A percentile compares a stretch with the other conserved stretches of the same genome.
phyloP scores from a whole-genome alignment of 768 basidiomycete species.

The Inosperma sp. region DNA sequence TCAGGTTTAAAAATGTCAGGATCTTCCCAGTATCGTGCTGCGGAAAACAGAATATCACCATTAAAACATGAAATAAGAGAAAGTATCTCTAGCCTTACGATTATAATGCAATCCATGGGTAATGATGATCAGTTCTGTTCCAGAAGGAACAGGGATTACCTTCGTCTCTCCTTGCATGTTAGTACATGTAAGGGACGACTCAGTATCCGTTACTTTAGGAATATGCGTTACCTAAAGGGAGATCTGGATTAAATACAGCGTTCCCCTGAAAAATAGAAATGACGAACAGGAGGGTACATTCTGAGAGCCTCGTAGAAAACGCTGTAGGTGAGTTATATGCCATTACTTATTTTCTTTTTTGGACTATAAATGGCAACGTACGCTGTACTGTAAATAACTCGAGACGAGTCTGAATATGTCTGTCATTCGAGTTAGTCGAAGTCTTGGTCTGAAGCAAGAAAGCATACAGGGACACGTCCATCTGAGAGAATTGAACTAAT shows the following conservation, averaged over 20 bases:
- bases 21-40: conserved; percentile 54
- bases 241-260: neutral
- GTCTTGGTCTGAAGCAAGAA: neutral
- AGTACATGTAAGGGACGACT: conserved; percentile 37
- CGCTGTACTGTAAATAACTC: conserved; percentile 35
- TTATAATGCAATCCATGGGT: conserved; percentile 46
- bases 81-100: conserved; percentile 30
- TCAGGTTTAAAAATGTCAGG: conserved; percentile 38
- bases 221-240: conserved; percentile 20
- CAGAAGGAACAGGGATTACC: conserved; percentile 41
- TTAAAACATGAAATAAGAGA: neutral
- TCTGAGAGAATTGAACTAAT: conserved; percentile 28
- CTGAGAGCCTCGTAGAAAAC: conserved; percentile 50
- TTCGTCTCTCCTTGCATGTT: conserved; percentile 36
- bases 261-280: neutral
- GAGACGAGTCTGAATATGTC: conserved; percentile 36
- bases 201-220: conserved; percentile 45
- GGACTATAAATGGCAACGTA: conserved; percentile 11
- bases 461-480: conserved; percentile 27
- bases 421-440: conserved; percentile 13
- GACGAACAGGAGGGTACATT: conserved; percentile 43
- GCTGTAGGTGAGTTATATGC: conserved; percentile 22
- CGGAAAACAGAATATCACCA: neutral
- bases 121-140: conserved; percentile 34
- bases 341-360: neutral